phyloP scores from a whole-genome alignment of 306 rosid genomes.

The Cicer cuneatum region DNA sequence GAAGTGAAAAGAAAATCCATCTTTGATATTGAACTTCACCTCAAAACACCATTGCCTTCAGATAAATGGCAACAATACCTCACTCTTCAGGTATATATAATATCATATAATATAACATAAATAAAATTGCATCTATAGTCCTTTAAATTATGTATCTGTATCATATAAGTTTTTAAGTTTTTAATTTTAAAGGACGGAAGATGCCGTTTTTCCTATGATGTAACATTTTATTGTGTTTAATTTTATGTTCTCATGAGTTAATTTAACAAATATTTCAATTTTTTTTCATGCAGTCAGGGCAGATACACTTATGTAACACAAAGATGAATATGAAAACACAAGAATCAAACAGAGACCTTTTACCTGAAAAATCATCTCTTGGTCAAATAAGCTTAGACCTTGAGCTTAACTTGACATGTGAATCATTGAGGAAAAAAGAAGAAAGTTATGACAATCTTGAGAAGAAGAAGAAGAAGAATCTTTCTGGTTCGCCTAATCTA shows the following conservation, averaged over 20 bases:
- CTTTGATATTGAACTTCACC: constrained; percentile 73
- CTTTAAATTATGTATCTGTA: too few relatives aligned
- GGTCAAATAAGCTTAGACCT: constrained; percentile 76
- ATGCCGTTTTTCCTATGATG: too few relatives aligned
- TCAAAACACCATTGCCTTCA: constrained; percentile 81
- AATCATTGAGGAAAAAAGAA: constrained; percentile 50
- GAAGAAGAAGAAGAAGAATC: constrained; percentile 38
- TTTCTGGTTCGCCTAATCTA: neutral
- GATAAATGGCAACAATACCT: constrained; percentile 77
- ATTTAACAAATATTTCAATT: neutral
- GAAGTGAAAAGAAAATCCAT: constrained; percentile 48
- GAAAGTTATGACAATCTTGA: constrained; percentile 29
- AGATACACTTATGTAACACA: constrained; percentile 73
- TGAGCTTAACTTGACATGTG: constrained; percentile 74
- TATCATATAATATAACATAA: too few relatives aligned
- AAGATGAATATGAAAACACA: constrained; percentile 63
- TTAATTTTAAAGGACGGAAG: too few relatives aligned
- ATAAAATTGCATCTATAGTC: too few relatives aligned
- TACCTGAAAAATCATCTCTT: constrained; percentile 47
- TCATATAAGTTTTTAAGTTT: too few relatives aligned
- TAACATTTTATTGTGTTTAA: neutral
- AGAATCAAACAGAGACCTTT: constrained; percentile 59
- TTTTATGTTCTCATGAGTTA: constrained; percentile 2
- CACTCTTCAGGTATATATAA: constrained; percentile 67
- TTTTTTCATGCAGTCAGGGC: constrained; percentile 68